Conservation (phyloP, 108 stramenopile genomes). For the Skeletonema grethae region DNA sequence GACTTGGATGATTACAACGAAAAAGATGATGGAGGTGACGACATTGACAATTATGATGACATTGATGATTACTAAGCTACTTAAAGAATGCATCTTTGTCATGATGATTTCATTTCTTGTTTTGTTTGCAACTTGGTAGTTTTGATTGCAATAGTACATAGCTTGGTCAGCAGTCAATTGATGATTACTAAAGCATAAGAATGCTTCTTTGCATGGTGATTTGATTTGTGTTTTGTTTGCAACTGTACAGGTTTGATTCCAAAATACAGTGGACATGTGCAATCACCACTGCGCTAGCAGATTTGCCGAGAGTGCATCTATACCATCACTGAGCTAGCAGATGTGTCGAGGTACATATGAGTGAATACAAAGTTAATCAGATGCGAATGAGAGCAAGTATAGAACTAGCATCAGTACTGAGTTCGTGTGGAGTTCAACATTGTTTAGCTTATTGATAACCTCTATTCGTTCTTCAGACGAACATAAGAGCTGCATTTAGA, state of each 20-base stretch:
- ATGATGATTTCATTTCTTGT: neutral
- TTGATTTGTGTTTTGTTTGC: neutral
- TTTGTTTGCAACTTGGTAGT: neutral
- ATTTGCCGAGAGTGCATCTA: too few relatives aligned
- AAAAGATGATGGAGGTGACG: conserved; percentile 46
- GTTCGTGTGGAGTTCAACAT: neutral
- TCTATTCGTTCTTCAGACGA: too few relatives aligned
- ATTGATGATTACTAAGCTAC: conserved; percentile 7
- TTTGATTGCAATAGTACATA: neutral
- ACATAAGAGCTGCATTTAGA: too few relatives aligned
- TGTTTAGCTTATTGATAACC: neutral
- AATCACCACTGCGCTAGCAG: too few relatives aligned
- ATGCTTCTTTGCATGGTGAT: neutral
- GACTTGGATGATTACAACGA: conserved; percentile 48
- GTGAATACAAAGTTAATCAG: too few relatives aligned
- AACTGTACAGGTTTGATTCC: neutral
- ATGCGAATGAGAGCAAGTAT: neutral
- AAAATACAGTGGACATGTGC: too few relatives aligned
- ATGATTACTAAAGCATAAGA: conserved; percentile 7
- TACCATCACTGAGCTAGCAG: too few relatives aligned
- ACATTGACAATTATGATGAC: conserved; percentile 25
- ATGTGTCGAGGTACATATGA: too few relatives aligned
- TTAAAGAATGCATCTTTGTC: conserved; percentile 7
- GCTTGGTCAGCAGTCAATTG: too few relatives aligned
- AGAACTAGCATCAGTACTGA: too few relatives aligned